Evolutionary conservation across 2,329 filamentous ascomycete genomes (phyloP).

Genomic region (Cladosporium austrohemisphaericum): DNA sequence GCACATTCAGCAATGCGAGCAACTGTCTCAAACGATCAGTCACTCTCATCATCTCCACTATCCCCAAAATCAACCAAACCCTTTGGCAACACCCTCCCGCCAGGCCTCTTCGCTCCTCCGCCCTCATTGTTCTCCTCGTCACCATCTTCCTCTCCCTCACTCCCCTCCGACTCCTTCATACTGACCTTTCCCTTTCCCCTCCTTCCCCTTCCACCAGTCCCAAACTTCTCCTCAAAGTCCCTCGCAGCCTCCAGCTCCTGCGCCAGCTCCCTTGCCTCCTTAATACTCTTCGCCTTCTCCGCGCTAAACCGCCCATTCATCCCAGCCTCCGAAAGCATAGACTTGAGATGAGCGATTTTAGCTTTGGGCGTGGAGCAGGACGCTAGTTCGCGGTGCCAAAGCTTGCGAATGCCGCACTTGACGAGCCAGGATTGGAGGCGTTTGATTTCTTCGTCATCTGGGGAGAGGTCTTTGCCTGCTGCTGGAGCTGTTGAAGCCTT

Average conservation of each 20-base stretch:
- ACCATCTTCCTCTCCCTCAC: not conserved
- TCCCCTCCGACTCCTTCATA: constrained; percentile 12
- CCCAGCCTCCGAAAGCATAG: constrained; percentile 73
- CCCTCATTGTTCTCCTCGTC: constrained; percentile 18
- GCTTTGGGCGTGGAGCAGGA: constrained; percentile 67
- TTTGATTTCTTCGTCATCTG: constrained; percentile 78
- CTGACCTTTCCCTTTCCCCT: constrained; percentile 14
- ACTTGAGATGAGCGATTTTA: constrained; percentile 78
- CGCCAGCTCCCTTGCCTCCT: constrained; percentile 76
- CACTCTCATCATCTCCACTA: constrained; percentile 31
- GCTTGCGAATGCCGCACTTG: constrained; percentile 88
- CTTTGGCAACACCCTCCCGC: constrained; percentile 26
- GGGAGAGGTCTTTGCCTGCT: constrained; percentile 43
- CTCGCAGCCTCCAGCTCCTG: constrained; percentile 82
- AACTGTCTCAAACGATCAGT: too few relatives aligned
- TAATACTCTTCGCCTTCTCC: constrained; percentile 80
- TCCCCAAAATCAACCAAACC: constrained; percentile 37
- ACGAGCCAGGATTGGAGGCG: constrained; percentile 78
- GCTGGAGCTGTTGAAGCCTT: constrained; percentile 29
- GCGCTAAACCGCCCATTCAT: constrained; percentile 88
- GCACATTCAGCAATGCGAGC: too few relatives aligned
- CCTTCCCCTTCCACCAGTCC: constrained; percentile 35
- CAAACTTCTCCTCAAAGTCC: constrained; percentile 78
- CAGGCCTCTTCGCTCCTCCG: constrained; percentile 19
- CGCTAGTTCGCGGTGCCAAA: constrained; percentile 84